Evolutionary conservation across 2,329 filamentous ascomycete genomes (phyloP).

Genomic region (Aspergillus pseudoviridinutans): DNA sequence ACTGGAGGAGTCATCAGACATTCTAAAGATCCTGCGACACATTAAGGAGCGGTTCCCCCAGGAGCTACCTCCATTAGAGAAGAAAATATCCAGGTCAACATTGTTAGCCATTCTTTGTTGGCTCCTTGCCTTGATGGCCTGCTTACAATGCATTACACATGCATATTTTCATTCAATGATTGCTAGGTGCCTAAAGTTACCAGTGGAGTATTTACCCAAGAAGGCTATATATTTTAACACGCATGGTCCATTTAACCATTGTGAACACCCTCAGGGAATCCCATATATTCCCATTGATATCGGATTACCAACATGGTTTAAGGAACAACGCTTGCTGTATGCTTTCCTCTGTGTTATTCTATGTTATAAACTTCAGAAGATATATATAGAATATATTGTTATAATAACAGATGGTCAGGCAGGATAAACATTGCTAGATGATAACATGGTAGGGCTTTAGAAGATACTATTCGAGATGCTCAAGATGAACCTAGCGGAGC

Average conservation of each 20-base stretch:
- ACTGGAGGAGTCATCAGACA: background rate
- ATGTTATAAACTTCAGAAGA: too few relatives aligned
- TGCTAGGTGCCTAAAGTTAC: background rate
- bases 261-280: constrained; percentile 1
- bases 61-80: background rate
- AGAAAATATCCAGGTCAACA: constrained; percentile 2
- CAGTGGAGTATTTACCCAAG: constrained; percentile 1
- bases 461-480: too few relatives aligned
- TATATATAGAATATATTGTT: too few relatives aligned
- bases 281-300: constrained; percentile 2
- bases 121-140: constrained; percentile 1
- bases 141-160: background rate
- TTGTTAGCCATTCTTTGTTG: background rate
- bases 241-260: background rate
- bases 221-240: background rate
- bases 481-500: too few relatives aligned
- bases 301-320: background rate
- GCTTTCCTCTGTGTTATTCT: too few relatives aligned
- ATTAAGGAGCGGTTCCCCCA: background rate
- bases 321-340: too few relatives aligned
- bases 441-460: too few relatives aligned
- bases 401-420: too few relatives aligned
- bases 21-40: background rate
- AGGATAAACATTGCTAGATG: too few relatives aligned
- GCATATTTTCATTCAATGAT: constrained; percentile 3